These are phyloP conservation scores for Nakazawaea ernobii DNA, from an alignment of 805 yeast genomes.

Conservation along the genomic window DNA sequence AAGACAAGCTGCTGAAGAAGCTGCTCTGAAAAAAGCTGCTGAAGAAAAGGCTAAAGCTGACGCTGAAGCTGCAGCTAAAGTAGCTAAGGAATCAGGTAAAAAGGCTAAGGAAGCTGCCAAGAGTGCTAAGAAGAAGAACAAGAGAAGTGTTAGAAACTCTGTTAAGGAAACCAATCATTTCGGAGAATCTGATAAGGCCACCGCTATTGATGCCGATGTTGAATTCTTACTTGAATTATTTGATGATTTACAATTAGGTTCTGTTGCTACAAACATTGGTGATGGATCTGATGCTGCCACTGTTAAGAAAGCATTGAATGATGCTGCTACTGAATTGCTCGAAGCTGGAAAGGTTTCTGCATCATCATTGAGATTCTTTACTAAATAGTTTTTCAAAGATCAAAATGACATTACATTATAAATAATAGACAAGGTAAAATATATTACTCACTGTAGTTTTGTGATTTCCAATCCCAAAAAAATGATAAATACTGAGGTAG, in stretches of 20 bases:
- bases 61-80: conserved; percentile 67
- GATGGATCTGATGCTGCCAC: conserved; percentile 48
- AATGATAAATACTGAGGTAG: conserved; percentile 14
- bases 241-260: conserved; percentile 72
- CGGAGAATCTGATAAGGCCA: conserved; percentile 67
- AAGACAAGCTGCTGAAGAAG: conserved; percentile 93
- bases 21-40: conserved; percentile 78
- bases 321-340: conserved; percentile 45
- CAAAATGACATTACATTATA: neutral
- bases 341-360: conserved; percentile 52
- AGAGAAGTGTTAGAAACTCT: conserved; percentile 76
- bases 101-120: conserved; percentile 93
- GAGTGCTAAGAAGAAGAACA: conserved; percentile 96
- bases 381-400: conserved; percentile 1
- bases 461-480: conserved; percentile 17
- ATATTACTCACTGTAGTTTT: neutral
- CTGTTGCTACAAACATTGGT: conserved; percentile 63
- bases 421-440: neutral
- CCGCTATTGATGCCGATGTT: conserved; percentile 70
- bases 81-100: conserved; percentile 57
- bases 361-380: conserved; percentile 48
- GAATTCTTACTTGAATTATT: conserved; percentile 73
- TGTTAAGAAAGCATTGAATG: conserved; percentile 56
- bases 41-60: conserved; percentile 76
- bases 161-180: conserved; percentile 83